Conservation (phyloP, 208 protist species). For the Acanthamoeba divionensis region DNA sequence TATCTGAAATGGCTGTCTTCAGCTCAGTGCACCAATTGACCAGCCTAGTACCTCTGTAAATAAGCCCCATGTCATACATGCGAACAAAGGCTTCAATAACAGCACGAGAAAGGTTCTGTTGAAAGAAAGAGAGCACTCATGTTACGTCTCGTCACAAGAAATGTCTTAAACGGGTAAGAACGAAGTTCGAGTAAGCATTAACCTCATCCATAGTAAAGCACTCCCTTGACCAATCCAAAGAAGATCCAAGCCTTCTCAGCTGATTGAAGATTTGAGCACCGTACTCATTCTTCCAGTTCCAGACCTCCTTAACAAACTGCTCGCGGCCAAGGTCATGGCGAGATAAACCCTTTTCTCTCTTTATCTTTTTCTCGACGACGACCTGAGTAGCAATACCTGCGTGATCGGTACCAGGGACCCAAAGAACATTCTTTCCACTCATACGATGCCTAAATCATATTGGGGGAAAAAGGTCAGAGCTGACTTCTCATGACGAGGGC, state of each 20-base stretch:
- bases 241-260: conserved; percentile 93
- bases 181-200: background rate
- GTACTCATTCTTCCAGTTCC: conserved; percentile 95
- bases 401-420: conserved; percentile 99
- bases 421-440: conserved; percentile 95
- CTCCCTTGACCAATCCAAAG: conserved; percentile 97
- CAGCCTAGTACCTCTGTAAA: conserved; percentile 96
- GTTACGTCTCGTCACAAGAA: background rate
- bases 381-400: conserved; percentile 86
- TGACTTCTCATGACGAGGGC: background rate
- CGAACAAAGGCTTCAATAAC: conserved; percentile 96
- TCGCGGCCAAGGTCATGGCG: conserved; percentile 95
- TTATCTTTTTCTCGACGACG: conserved; percentile 96
- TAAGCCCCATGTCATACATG: conserved; percentile 92
- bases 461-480: background rate
- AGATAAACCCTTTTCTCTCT: conserved; percentile 72
- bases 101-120: conserved; percentile 72
- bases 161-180: background rate
- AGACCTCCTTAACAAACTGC: conserved; percentile 94
- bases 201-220: conserved; percentile 97
- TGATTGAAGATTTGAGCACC: conserved; percentile 93
- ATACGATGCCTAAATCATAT: conserved; percentile 86
- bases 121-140: background rate
- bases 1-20: conserved; percentile 98
- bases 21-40: conserved; percentile 99